Conservation (phyloP, 805 yeast species). For the Ogataea henricii region DNA sequence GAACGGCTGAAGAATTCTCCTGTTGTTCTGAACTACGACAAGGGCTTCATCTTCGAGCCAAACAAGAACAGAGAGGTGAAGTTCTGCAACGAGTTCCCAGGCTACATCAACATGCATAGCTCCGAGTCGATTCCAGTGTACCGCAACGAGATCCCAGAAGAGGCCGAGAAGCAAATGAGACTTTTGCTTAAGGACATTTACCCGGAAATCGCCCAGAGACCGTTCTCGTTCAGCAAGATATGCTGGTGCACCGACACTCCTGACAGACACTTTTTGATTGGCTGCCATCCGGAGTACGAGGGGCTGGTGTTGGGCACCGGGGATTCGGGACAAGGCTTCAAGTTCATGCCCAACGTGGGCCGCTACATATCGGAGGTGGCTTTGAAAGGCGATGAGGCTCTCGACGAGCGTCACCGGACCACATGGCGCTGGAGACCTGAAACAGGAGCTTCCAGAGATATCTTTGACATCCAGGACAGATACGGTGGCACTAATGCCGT, state of each 20-base stretch:
- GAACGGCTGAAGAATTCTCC: conserved; percentile 35
- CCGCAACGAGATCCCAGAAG: conserved; percentile 33
- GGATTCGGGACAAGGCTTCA: conserved; percentile 50
- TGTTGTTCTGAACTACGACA: conserved; percentile 39
- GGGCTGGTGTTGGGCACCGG: conserved; percentile 44
- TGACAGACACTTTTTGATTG: conserved; percentile 41
- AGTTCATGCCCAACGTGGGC: conserved; percentile 47
- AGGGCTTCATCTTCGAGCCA: conserved; percentile 46
- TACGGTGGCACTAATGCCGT: conserved; percentile 23
- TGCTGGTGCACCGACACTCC: conserved; percentile 45
- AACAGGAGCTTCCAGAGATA: conserved; percentile 36
- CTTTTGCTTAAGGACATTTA: conserved; percentile 33
- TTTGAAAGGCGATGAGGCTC: conserved; percentile 31
- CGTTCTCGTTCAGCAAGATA: conserved; percentile 35
- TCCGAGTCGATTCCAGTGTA: conserved; percentile 34
- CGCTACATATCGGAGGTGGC: conserved; percentile 38
- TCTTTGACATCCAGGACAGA: conserved; percentile 20
- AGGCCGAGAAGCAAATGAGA: conserved; percentile 37
- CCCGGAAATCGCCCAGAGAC: conserved; percentile 35
- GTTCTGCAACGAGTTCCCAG: conserved; percentile 44
- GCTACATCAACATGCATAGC: conserved; percentile 32
- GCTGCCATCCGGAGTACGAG: conserved; percentile 35
- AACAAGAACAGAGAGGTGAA: conserved; percentile 38
- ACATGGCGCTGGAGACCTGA: conserved; percentile 42
- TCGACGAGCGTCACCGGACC: conserved; percentile 27